Evolutionary conservation across 495 filamentous ascomycete genomes (phyloP), one percentile per base, ranked within the genome.

Genomic region (Cercophora scortea): DNA sequence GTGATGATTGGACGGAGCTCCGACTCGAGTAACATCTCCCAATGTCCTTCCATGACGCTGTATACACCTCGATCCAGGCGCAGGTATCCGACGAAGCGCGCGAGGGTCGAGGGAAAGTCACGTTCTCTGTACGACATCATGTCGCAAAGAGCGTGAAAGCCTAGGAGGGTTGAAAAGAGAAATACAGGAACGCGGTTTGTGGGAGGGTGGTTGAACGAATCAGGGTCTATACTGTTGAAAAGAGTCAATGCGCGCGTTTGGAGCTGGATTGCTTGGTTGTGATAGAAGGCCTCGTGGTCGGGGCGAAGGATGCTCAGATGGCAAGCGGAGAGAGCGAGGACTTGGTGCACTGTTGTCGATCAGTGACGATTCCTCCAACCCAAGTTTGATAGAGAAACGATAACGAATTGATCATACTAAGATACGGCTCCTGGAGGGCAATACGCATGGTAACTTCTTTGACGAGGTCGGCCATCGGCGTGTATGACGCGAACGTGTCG

Each of bases 141-240:
- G 42, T 81, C 73, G 61, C 64, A 76, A 34, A 83, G 70, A 32
- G 70, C 59, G 38, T 79, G 73, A 9, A 76, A 47, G 0, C 74
- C 77, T 0, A 80, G 45, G 10, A 72, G 9, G 1, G 63, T 60
- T 1, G 77, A 74, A 51, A 80, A 83, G n/a, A 81, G 44, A 43
- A 79, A 74, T 3, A 67, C 49, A 0, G 73, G 62, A 7, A 75
- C 54, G 42, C 75, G 72, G n/a, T 63, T 74, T 4, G 71, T 61
- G 10, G 56, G 38, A 1, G 57, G 57, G 11, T 45, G 36, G 13
- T 51, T 49, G 13, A 59, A 56, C 8, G 56, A 33, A 25, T 42
- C 52, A 15, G 64, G 44, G n/a, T 58, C 54, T n/a, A 60, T 61
- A 50, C 45, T 57, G 54, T 77, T 76, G 61, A 77, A 77, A 7